Base-by-base conservation (phyloP, 768 basidiomycete species). In the Lyophyllum decastes region DNA sequence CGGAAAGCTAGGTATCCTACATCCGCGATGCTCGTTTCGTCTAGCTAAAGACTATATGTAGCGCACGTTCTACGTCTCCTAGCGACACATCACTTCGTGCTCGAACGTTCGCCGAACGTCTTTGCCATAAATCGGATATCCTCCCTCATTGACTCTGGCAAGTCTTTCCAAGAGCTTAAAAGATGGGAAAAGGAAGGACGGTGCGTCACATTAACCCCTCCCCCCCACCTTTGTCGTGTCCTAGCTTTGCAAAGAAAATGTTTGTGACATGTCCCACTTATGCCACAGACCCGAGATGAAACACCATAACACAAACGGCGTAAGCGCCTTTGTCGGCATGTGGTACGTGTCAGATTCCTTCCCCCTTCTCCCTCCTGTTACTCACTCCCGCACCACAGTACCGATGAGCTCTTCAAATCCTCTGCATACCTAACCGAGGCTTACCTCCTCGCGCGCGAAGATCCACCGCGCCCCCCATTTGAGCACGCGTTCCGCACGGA, bases 341-440 rank as follows among this genome's bases (percentile, higher is more conserved):
- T 85, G 81, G 90, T 90, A 53, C 40, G 84, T 73, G 21, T 40
- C 17, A 9, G 11, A 9, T 59, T 38, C 12, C 21, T 22, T 11
- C 5, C 10, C 17, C 9, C 10, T 21, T 44, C n/a, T 14, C 25
- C 22, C 16, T 30, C 30, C 5, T 4, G 30, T 30, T 10, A 19
- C 41, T 35, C 22, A 44, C 49, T 22, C 35, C n/a, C 21, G 19
- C 14, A 52, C 25, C 12, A 41, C 58, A 92, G 90, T 61, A 80
- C 87, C 6, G 90, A 92, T 64, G 90, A 92, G 65, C 80, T 91
- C 40, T 83, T 85, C 74, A 92, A 92, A 70, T 80, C 89, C 0
- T 83, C 88, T 11, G 85, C 87, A 6, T 91, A 88, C 63, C 78
- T 92, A 55, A 87, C 90, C 0, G 90, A 92, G 65, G 80, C 85